Evolutionary conservation across 1,139 yeast species (phyloP), one percentile per base, ranked within the genome.

Genomic region (Meyerozyma smithsonii): DNA sequence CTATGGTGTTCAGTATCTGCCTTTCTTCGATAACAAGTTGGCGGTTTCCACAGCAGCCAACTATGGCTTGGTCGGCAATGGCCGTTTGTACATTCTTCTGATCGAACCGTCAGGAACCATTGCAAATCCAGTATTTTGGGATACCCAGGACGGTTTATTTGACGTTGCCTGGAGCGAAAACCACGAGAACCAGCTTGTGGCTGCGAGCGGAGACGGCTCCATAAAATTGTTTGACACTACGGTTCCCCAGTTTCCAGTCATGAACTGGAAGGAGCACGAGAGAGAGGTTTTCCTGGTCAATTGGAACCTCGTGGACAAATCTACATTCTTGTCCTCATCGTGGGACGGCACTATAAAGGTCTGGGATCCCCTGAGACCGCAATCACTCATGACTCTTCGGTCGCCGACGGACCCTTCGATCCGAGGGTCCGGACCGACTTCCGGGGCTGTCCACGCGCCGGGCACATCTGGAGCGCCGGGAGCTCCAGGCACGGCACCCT

Each of bases 11-110:
- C 85, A 84, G 54, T 92, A 90, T 65, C 89, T 97, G 1, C 97
- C 97, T 5, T 92, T 81, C 56, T 85, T 78, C 51, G 97, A 92
- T 62, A 86, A 85, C 62, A 85, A 85, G 54, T 58, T 92, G 11
- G 97, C 96, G 0, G 94, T 88, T 26, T 94, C 96, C 1, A 72
- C 95, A 0, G 84, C 96, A 0, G 88, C 97, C 26, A 92, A 92
- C 62, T 92, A 83, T 61, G 97, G 97, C 2, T 69, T 92, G 8
- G 96, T 88, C 4, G 98, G 98, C 3, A 92, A 92, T 58, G 98
- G 98, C 3, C 73, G 87, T 46, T 66, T 92, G 23, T 82, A 69
- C 51, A 68, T 90, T 2, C 65, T 90, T 28, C 79, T 79, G 39
- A 84, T 92, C 39, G 78, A 75, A 37, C 77, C 80, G 8, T 67